These are phyloP conservation scores for Westerdykella aurantiaca DNA, from an alignment of 2,329 filamentous ascomycete genomes.

Conservation along the genomic window DNA sequence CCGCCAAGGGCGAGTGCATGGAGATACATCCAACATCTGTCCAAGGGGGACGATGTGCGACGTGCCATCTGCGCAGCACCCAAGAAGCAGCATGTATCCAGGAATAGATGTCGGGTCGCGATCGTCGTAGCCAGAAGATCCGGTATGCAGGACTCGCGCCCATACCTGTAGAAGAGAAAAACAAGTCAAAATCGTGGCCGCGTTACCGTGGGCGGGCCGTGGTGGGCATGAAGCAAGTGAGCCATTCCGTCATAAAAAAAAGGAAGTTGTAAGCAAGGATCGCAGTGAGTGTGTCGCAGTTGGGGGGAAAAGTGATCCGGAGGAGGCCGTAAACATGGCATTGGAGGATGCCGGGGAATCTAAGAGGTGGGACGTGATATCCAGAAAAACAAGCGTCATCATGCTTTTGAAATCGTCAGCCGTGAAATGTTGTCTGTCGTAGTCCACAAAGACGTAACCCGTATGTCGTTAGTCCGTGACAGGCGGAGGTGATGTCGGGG, in stretches of 20 bases:
- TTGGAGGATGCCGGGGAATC: constrained; percentile 35
- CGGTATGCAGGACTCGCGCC: constrained; percentile 5
- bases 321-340: constrained; percentile 29
- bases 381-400: constrained; percentile 22
- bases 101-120: not conserved
- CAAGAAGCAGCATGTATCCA: not conserved
- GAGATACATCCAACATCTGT: constrained; percentile 5
- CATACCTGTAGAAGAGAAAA: constrained; percentile 9
- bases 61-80: not conserved
- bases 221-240: constrained; percentile 12
- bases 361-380: constrained; percentile 24
- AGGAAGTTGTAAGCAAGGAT: not conserved
- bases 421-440: constrained; percentile 22
- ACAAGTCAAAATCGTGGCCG: not conserved
- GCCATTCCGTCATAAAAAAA: constrained; percentile 17
- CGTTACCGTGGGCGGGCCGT: constrained; percentile 20
- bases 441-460: constrained; percentile 23
- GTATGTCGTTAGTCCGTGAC: constrained; percentile 26
- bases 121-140: not conserved
- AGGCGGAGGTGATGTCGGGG: constrained; percentile 19
- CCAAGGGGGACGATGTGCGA: constrained; percentile 2
- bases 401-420: constrained; percentile 31
- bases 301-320: constrained; percentile 15
- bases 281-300: not conserved
- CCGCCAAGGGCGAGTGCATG: not conserved